Evolutionary conservation across 106 monocot species (phyloP), one percentile per base, ranked within the genome.

Genomic region (Agapanthus africanus): DNA sequence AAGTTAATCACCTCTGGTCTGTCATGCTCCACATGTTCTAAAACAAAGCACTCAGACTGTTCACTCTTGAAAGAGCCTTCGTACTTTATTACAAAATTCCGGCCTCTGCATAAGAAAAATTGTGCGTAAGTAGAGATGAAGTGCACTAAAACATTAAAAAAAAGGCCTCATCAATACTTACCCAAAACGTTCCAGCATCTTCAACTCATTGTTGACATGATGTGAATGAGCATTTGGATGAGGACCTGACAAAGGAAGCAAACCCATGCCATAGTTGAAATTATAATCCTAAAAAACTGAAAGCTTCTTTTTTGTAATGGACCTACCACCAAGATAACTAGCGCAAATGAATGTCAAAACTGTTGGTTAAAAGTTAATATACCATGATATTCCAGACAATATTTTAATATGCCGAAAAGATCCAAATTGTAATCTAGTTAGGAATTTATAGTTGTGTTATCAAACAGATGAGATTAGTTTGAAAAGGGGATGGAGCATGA

Each of bases 101-200:
- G 84, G 9, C 97, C 97, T 63, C 97, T 99, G 78, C 21, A 84
- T 37, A 8, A 63, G 13, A 34, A 83, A 70, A 67, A 37, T 68
- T 14, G 36, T 46, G 9, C 39, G n/a, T 34, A 30, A n/a, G 52
- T 18, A 7, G 15, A 40, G 21, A 34, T 37, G 25, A 51, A 16
- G 64, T 65, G 26, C 21, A 63, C 2, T 19, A 61, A 18, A 51
- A 71, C 16, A 56, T 13, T 19, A 54, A 31, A 51, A 15, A n/a
- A n/a, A 70, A 44, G 37, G 11, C 33, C 28, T 51, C 51, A 33
- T 49, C 18, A 49, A 23, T 26, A 40, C 74, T 76, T 83, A 92
- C 97, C 97, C 97, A 84, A 92, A 99, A 66, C 84, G 73, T 66
- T 99, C 78, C 67, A 99, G 79, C 97, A 99, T 99, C 76, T 87